A percentile compares a stretch with the other conserved stretches of the same genome.
Conservation (phyloP, 352 stramenopile species). For the Globisporangium abappressorium region DNA sequence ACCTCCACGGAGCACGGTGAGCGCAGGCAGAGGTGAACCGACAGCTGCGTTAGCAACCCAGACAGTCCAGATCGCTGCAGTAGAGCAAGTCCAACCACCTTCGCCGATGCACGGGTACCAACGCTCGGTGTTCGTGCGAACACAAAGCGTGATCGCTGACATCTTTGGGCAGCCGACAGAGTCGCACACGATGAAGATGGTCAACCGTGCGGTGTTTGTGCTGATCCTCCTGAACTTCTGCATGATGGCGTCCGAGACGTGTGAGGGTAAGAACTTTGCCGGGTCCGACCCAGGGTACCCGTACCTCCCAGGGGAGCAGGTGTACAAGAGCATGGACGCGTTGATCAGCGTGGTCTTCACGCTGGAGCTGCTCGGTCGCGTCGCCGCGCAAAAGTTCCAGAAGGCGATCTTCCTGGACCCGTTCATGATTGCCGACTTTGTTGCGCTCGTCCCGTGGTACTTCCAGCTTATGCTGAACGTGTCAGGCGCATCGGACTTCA, state of each 20-base stretch:
- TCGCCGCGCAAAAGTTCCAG: constrained; percentile 26
- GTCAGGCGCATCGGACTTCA: constrained; percentile 15
- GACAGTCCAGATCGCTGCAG: constrained; percentile 15
- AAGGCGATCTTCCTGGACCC: constrained; percentile 30
- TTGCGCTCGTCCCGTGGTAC: constrained; percentile 60
- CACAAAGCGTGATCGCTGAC: constrained; percentile 33
- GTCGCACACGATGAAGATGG: constrained; percentile 30
- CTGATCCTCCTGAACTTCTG: constrained; percentile 50
- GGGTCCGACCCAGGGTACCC: constrained; percentile 59
- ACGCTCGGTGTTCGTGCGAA: constrained; percentile 22
- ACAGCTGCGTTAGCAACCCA: constrained; percentile 6
- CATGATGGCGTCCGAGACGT: constrained; percentile 56
- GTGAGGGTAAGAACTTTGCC: constrained; percentile 49
- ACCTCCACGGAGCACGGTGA: not conserved
- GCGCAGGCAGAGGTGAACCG: not conserved
- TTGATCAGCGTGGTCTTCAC: constrained; percentile 54
- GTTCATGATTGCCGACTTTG: constrained; percentile 51
- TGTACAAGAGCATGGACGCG: constrained; percentile 35
- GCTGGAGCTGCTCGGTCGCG: constrained; percentile 45
- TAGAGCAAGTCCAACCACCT: not conserved
- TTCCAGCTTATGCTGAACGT: constrained; percentile 27
- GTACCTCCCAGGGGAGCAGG: constrained; percentile 34
- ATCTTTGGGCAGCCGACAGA: constrained; percentile 41
- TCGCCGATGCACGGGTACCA: constrained; percentile 4
- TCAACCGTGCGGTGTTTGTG: constrained; percentile 47